Evolutionary conservation across 2,329 filamentous ascomycete genomes (phyloP), one percentile per base, ranked within the genome.

Genomic region (Botryosphaeria agaves): DNA sequence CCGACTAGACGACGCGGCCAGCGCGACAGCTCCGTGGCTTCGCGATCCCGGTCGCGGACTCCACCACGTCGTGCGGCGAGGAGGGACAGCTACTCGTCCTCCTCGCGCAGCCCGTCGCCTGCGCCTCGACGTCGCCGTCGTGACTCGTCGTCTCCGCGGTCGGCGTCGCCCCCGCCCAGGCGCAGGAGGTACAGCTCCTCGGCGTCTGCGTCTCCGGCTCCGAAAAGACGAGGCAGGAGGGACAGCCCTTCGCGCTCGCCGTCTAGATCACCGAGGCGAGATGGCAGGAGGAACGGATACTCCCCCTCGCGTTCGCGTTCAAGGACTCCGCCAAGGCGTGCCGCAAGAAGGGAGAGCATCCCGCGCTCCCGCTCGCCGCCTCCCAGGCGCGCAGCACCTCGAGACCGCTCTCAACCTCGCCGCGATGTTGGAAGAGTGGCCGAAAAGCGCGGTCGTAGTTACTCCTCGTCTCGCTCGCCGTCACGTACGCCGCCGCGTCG

Each of bases 401-500:
- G n/a, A n/a, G n/a, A n/a, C n/a, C n/a, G n/a, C n/a, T n/a, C n/a
- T n/a, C n/a, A n/a, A n/a, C n/a, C n/a, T n/a, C n/a, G n/a, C n/a
- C n/a, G n/a, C n/a, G n/a, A n/a, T n/a, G n/a, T n/a, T n/a, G n/a
- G n/a, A n/a, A n/a, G n/a, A n/a, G n/a, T n/a, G n/a, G n/a, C n/a
- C n/a, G n/a, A 12, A 9, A 23, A 15, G 21, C 31, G 34, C 2
- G 28, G 23, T 7, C 21, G 26, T 12, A 36, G 29, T 20, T 34
- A 32, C 26, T 29, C 23, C 29, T 27, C 11, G 8, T 48, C 42
- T 26, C 41, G 44, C 32, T 20, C 34, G 28, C 8, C 18, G 28
- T 44, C 46, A n/a, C 44, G 40, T 20, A 38, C 37, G 26, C 46
- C 41, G 11, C 41, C 36, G 28, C 41, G 46, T 30, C 45, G 47